Evolutionary conservation across 1,284 basidiomycete species (phyloP), one percentile per base, ranked within the genome.

Genomic region (Ceratobasidium papillatum): DNA sequence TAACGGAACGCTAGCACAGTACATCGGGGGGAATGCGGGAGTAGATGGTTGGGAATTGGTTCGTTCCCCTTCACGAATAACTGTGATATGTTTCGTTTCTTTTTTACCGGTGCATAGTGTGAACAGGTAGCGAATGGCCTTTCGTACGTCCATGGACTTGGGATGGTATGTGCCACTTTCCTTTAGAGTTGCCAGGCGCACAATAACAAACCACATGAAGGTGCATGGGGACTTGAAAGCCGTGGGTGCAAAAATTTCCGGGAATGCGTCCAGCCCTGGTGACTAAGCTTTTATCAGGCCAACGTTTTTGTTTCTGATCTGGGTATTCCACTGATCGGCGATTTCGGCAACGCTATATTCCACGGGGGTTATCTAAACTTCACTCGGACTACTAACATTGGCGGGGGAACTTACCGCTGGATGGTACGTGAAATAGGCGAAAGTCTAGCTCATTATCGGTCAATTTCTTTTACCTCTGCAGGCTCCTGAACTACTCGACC

Each of bases 201-300:
- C n/a, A n/a, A n/a, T 2, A 0, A 34, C 30, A 36, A n/a, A 4
- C 14, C n/a, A 17, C 22, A 45, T 19, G 3, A 32, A 66, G 64
- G 47, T 66, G 34, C 64, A 66, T 30, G 64, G 64, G 3, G 64
- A 66, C 25, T 38, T 66, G 32, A 66, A 66, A 17, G 64, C 34
- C 8, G 64, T 66, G 25, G 52, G 64, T 66, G 2, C 19, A 45
- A 32, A 45, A 52, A 52, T 19, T n/a, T 19, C n/a, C 25, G n/a
- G 8, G 19, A n/a, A n/a, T n/a, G n/a, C n/a, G n/a, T n/a, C n/a
- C n/a, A n/a, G n/a, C n/a, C n/a, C n/a, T n/a, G n/a, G n/a, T n/a
- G n/a, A n/a, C n/a, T n/a, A n/a, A n/a, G n/a, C n/a, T 54, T 30
- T 5, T 27, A 27, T n/a, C 61, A 63, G 61, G 61, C 61, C 1